Percentiles rank a stretch among this genome's conserved stretches.
phyloP scores from a whole-genome alignment of 768 basidiomycete species.

The Xerocomellus intermedius region DNA sequence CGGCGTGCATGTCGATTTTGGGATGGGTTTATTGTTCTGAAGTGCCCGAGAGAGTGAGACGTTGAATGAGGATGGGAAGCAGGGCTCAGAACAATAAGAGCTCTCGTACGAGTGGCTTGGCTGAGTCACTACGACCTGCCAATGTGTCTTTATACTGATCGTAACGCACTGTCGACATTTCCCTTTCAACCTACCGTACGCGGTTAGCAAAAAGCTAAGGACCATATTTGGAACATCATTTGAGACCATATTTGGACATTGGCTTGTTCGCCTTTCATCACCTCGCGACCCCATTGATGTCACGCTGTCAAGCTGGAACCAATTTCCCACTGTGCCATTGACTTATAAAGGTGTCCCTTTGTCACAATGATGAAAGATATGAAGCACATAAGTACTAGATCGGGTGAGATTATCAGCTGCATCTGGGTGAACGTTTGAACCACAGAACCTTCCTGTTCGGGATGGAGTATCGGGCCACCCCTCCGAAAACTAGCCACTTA shows the following conservation, averaged over 20 bases:
- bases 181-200: conserved; percentile 29
- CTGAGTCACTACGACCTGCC: conserved; percentile 9
- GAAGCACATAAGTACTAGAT: not conserved
- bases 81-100: conserved; percentile 33
- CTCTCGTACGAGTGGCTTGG: conserved; percentile 15
- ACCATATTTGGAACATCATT: conserved; percentile 22
- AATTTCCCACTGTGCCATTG: conserved; percentile 9
- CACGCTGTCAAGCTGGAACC: not conserved
- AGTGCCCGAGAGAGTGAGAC: not conserved
- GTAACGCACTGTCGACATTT: not conserved
- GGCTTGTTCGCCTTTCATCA: conserved; percentile 21
- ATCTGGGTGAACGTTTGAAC: not conserved
- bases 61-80: not conserved
- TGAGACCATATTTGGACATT: conserved; percentile 28
- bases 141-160: conserved; percentile 27
- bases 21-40: conserved; percentile 30
- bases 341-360: conserved; percentile 24
- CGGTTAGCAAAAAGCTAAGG: conserved; percentile 20
- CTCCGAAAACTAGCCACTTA: not conserved
- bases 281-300: not conserved
- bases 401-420: not conserved
- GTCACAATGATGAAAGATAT: conserved; percentile 5
- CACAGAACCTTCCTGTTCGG: conserved; percentile 1
- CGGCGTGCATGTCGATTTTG: conserved; percentile 27
- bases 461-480: not conserved